These are phyloP conservation scores for Diaporthe ilicicola DNA, from an alignment of 2,329 filamentous ascomycete species.

Conservation along the genomic window DNA sequence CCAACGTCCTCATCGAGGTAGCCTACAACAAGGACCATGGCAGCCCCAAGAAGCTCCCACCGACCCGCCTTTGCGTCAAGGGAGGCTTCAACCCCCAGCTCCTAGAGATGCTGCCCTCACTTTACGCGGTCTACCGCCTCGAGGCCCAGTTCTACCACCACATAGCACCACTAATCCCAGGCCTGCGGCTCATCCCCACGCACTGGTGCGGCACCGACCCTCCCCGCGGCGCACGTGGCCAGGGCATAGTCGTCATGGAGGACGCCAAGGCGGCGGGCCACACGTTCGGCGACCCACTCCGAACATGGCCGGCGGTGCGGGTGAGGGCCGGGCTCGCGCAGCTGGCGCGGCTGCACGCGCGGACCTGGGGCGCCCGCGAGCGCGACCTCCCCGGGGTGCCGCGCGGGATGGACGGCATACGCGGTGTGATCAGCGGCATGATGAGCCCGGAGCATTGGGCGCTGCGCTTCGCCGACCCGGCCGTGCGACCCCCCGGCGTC, in stretches of 20 bases:
- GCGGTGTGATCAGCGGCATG: constrained; percentile 42
- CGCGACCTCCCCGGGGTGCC: constrained; percentile 40
- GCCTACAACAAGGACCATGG: constrained; percentile 36
- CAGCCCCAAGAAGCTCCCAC: constrained; percentile 26
- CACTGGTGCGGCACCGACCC: constrained; percentile 24
- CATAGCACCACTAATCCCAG: constrained; percentile 36
- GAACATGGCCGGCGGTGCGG: constrained; percentile 19
- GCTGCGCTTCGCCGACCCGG: constrained; percentile 25
- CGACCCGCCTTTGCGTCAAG: constrained; percentile 46
- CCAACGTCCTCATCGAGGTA: constrained; percentile 37
- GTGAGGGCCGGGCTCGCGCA: constrained; percentile 44
- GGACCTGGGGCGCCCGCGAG: constrained; percentile 46
- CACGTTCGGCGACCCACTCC: constrained; percentile 33
- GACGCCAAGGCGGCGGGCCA: constrained; percentile 34
- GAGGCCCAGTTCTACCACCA: constrained; percentile 31
- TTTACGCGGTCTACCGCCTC: constrained; percentile 27
- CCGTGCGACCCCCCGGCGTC: constrained; percentile 25
- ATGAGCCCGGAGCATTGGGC: constrained; percentile 25
- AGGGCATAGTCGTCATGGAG: constrained; percentile 27
- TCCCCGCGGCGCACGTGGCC: constrained; percentile 14
- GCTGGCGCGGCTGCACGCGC: constrained; percentile 50
- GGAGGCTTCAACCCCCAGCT: constrained; percentile 47
- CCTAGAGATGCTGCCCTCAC: constrained; percentile 15
- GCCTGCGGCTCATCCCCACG: constrained; percentile 31
- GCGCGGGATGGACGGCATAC: constrained; percentile 40